Evolutionary conservation across 1,139 yeast species (phyloP), one percentile per base, ranked within the genome.

Genomic region (Candida gigantensis): DNA sequence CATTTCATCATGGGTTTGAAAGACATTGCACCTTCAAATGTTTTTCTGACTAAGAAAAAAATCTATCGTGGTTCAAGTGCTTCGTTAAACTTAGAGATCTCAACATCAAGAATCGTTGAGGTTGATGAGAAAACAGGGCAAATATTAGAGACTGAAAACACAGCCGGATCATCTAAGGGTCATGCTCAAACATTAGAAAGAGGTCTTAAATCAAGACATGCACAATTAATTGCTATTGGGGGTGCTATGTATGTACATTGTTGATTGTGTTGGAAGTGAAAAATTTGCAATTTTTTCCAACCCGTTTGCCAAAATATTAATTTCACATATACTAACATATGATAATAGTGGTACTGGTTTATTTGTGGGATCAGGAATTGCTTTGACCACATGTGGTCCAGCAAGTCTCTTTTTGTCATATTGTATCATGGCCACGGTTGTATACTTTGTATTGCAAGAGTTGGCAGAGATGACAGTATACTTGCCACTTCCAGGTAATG

Each of bases 401-500:
- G 81, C 72, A 1, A 65, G 74, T 11, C 51, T 77, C 31, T 58
- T 77, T 10, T 52, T 72, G 14, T 67, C 77, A 11, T 77, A 74
- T 53, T 34, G 69, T 14, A 57, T 78, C 36, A 67, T 79, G 68
- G 68, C 81, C 17, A 50, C 68, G 15, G 68, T 78, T 35, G 73
- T 79, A 29, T 79, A 69, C 62, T 63, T 70, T 21, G 75, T 79
- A 32, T 76, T 78, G 78, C 77, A 76, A 46, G 66, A 68, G 55
- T 57, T 80, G 41, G 83, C 78, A 15, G 87, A 79, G 52, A 78
- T 80, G 81, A 76, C 79, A 11, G 68, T 79, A 6, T 78, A 68
- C 44, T 60, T 78, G 34, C 86, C 86, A 0, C 44, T 65, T 20
- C 69, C 72, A 2, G 77, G 77, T 45, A 62, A 65, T 51, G 72